These are phyloP conservation scores for Linnemannia elongata DNA, from an alignment of 192 early-diverging fungal species.

Conservation along the genomic window DNA sequence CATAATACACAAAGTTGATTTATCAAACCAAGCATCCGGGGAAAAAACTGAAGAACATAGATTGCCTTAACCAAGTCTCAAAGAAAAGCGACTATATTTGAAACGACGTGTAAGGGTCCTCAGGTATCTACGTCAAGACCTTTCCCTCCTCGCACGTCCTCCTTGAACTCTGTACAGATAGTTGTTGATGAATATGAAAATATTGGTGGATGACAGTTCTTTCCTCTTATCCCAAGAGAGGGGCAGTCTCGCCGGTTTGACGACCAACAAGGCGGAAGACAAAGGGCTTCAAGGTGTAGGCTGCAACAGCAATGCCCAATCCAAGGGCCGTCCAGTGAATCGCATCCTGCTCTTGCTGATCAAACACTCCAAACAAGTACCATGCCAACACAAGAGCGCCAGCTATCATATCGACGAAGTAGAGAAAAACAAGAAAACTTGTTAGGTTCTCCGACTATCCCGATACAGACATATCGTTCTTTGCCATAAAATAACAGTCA, in stretches of 20 bases:
- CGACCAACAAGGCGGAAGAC: conserved; percentile 58
- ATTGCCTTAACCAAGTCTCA: not conserved
- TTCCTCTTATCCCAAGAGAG: conserved; percentile 62
- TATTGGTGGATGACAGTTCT: no score
- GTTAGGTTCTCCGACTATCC: not conserved
- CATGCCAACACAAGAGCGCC: conserved; percentile 76
- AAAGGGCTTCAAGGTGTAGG: conserved; percentile 61
- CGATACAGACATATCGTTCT: not conserved
- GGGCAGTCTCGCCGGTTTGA: conserved; percentile 55
- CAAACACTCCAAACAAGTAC: conserved; percentile 66
- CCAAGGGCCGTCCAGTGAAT: conserved; percentile 66
- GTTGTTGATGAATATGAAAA: not conserved
- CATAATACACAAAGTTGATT: not conserved
- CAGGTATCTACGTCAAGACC: not conserved
- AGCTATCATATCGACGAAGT: conserved; percentile 22
- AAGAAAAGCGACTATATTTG: not conserved
- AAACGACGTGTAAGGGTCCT: not conserved
- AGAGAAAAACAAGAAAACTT: not conserved
- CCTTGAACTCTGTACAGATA: not conserved
- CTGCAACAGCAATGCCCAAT: conserved; percentile 58
- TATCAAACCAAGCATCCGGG: not conserved
- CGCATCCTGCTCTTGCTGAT: conserved; percentile 55
- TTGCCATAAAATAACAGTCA: not conserved
- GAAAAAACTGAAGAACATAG: not conserved
- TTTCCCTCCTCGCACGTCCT: not conserved